A percentile compares a stretch with the other conserved stretches of the same genome.
phyloP scores from a whole-genome alignment of 768 basidiomycete species.

The Trametes punicea region DNA sequence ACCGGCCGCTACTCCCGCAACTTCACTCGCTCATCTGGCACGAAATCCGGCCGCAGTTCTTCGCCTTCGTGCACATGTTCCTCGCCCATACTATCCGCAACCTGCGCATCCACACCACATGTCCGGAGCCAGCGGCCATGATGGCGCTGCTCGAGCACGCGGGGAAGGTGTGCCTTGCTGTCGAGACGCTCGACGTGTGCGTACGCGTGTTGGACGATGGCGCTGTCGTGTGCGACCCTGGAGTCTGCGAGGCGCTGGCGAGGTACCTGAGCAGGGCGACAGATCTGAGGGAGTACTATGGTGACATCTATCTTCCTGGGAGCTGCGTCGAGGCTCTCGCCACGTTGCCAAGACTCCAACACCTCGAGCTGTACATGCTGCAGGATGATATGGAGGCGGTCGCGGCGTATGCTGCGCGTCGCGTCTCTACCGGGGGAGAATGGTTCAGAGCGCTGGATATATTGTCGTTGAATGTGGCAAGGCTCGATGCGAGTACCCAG shows the following conservation, averaged over 20 bases:
- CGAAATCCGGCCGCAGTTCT: neutral
- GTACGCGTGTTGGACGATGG: neutral
- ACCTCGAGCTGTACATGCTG: neutral
- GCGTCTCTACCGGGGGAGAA: neutral
- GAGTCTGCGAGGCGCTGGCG: neutral
- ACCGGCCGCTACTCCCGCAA: neutral
- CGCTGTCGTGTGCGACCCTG: neutral
- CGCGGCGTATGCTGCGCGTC: neutral
- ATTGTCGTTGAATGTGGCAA: neutral
- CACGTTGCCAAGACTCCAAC: neutral
- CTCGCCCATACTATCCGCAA: neutral
- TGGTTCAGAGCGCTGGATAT: neutral
- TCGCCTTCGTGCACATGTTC: neutral
- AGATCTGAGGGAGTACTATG: neutral
- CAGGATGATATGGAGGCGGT: neutral
- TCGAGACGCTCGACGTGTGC: neutral
- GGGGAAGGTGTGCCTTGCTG: neutral
- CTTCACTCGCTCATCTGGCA: constrained; percentile 1
- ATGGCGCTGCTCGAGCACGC: neutral
- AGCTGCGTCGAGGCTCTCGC: neutral
- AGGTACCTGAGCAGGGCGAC: neutral
- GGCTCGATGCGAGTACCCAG: neutral
- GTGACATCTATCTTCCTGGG: neutral
- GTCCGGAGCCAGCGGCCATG: neutral
- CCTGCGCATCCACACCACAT: neutral